Percentiles rank a stretch among this genome's conserved stretches.
Evolutionary conservation across 176 grass and related monocot genomes (phyloP).

Genomic region (Aegilops sharonensis): DNA sequence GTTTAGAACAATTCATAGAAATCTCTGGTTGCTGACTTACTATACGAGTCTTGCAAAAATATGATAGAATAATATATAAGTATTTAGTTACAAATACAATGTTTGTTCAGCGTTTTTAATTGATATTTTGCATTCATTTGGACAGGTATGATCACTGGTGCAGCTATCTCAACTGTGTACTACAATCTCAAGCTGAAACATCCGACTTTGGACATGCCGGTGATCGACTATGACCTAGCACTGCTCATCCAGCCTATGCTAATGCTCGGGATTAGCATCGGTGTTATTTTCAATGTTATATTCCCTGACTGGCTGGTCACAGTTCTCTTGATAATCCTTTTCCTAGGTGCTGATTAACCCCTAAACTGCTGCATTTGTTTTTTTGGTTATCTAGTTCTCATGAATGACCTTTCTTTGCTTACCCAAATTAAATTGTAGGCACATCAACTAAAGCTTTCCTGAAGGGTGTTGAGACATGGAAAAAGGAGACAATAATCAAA

Average conservation of each 20-base stretch:
- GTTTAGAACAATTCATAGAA: conserved; percentile 1
- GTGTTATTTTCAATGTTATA: conserved; percentile 81
- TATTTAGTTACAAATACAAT: background rate
- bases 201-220: conserved; percentile 72
- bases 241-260: conserved; percentile 93
- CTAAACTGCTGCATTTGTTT: background rate
- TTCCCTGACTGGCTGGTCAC: conserved; percentile 95
- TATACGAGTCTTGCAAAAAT: background rate
- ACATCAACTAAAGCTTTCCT: conserved; percentile 92
- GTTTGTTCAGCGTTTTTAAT: background rate
- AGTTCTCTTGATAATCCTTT: conserved; percentile 77
- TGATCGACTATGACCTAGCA: conserved; percentile 90
- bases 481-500: conserved; percentile 74
- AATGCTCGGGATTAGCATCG: conserved; percentile 96
- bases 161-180: conserved; percentile 73
- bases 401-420: conserved; percentile 15
- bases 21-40: background rate
- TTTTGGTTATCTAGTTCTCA: background rate
- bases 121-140: conserved; percentile 13
- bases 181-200: conserved; percentile 91
- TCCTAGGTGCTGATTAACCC: conserved; percentile 59
- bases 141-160: conserved; percentile 90
- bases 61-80: background rate
- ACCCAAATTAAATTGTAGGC: conserved; percentile 34
- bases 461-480: conserved; percentile 92